Conservation (phyloP, 2,329 filamentous ascomycete species). For the Aspergillus luchuensis region DNA sequence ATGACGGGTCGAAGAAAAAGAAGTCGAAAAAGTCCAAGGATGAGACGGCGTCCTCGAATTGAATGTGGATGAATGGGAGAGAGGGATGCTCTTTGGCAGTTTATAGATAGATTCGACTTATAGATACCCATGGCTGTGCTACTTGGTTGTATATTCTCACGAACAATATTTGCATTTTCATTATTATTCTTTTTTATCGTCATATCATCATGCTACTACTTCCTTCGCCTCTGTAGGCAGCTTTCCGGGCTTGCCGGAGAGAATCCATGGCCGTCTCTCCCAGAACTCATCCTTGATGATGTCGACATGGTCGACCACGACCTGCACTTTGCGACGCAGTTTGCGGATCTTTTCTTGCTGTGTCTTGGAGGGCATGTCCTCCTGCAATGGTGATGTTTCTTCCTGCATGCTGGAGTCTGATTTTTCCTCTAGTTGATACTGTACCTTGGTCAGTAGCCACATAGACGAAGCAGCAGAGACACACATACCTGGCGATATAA, state of each 20-base stretch:
- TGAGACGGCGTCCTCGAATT: conserved; percentile 20
- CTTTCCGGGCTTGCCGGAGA: conserved; percentile 73
- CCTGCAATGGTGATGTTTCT: conserved; percentile 28
- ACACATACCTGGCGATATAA: conserved; percentile 72
- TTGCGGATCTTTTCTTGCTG: conserved; percentile 83
- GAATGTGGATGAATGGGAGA: conserved; percentile 3
- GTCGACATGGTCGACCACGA: conserved; percentile 84
- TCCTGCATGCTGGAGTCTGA: conserved; percentile 31
- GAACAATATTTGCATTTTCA: conserved; percentile 7
- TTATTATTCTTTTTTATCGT: not conserved
- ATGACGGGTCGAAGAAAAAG: conserved; percentile 43
- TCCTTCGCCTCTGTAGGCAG: conserved; percentile 54
- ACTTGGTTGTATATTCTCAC: conserved; percentile 12
- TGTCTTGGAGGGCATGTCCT: conserved; percentile 68
- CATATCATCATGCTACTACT: not conserved
- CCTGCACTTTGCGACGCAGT: conserved; percentile 73
- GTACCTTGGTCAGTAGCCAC: conserved; percentile 10
- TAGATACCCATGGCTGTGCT: conserved; percentile 36
- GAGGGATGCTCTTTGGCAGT: conserved; percentile 7
- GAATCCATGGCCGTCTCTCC: conserved; percentile 80
- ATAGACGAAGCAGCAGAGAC: not conserved
- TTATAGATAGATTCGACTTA: conserved; percentile 6
- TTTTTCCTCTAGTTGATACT: conserved; percentile 71
- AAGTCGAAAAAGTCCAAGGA: conserved; percentile 52
- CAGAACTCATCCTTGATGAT: conserved; percentile 97